Percentiles rank a stretch among this genome's conserved stretches.
Conservation (phyloP, 495 filamentous ascomycete genomes). For the Pseudoneurospora amorphoporcata region DNA sequence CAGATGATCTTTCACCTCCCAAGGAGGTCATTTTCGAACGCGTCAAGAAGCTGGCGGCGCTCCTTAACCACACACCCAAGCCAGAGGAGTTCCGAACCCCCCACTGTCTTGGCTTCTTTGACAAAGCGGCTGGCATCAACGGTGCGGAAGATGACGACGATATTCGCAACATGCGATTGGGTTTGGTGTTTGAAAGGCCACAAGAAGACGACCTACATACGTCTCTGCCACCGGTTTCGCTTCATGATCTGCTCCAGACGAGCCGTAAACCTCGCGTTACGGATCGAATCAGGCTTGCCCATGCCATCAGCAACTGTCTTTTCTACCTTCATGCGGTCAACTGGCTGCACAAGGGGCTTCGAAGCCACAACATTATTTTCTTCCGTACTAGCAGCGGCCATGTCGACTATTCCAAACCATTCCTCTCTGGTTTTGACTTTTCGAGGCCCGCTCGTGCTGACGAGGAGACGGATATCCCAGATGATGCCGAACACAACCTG, state of each 20-base stretch:
- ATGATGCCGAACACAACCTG: slow-evolving; percentile 33
- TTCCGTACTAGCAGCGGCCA: slow-evolving; percentile 21
- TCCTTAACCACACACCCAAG: slow-evolving; percentile 32
- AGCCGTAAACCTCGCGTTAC: slow-evolving; percentile 23
- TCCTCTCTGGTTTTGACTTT: slow-evolving; percentile 46
- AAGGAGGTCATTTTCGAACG: slow-evolving; percentile 27
- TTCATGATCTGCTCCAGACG: slow-evolving; percentile 20
- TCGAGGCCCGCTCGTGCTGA: slow-evolving; percentile 38
- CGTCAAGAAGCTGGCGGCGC: slow-evolving; percentile 28
- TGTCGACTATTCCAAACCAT: slow-evolving; percentile 28
- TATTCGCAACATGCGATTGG: slow-evolving; percentile 23
- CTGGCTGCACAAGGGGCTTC: slow-evolving; percentile 52
- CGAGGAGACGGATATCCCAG: slow-evolving; percentile 42
- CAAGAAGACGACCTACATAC: slow-evolving; percentile 16
- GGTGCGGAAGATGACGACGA: slow-evolving; percentile 22
- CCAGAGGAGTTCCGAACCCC: slow-evolving; percentile 33
- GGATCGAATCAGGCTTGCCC: slow-evolving; percentile 26
- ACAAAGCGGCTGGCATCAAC: slow-evolving; percentile 16
- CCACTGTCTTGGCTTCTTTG: slow-evolving; percentile 36
- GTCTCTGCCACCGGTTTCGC: slow-evolving; percentile 24
- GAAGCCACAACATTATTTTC: slow-evolving; percentile 48
- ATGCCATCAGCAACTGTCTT: slow-evolving; percentile 29
- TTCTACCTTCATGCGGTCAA: slow-evolving; percentile 44
- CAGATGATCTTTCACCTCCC: slow-evolving; percentile 19
- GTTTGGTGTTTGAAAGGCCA: slow-evolving; percentile 29